Base-by-base conservation (phyloP, 176 grass and related monocot genomes). In the Avena eriantha region DNA sequence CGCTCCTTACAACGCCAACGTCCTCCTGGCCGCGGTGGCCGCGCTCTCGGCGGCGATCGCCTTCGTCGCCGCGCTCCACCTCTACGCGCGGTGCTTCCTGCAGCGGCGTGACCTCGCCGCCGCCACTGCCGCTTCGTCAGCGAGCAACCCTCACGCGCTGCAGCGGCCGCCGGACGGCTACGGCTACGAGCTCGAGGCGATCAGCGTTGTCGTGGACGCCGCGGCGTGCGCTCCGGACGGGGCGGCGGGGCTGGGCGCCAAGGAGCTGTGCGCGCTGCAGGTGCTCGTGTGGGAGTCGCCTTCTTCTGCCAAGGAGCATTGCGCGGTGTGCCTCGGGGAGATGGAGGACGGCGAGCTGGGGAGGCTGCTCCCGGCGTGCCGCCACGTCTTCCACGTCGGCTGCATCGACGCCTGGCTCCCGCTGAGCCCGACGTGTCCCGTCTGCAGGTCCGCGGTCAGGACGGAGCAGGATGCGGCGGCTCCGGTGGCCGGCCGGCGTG, bases 351-450 rank as follows among this genome's bases (percentile, higher is more conserved):
- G 85, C 50, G 85, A 92, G 75, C 79, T 92, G 1, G 87, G 85
- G 12, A 76, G 87, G 90, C 31, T 92, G 85, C 87, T 92, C 49
- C 85, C 85, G 50, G 85, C 55, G 29, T 94, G 90, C 93, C 55
- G 71, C 82, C 93, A 92, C 59, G 68, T 57, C 35, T 92, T 94
- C 67, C 93, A 94, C 82, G 85, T 56, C 3, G 78, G 69, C 14
- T 92, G 93, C 85, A 87, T 94, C 79, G 85, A 95, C 75, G 81
- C 81, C 54, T 95, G 93, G 93, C 54, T 95, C 53, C 21, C 45
- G 31, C 67, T 82, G 3, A 89, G 86, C 85, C 71, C 83, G 29
- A 92, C 93, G 21, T 95, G 86, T 80, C 93, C 86, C 4, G 83
- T 95, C 0, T 92, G 93, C 82, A 84, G 88, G 82, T 80, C 79